Evolutionary conservation across 192 early-diverging fungal species (phyloP).

Genomic region (Mortierella claussenii): DNA sequence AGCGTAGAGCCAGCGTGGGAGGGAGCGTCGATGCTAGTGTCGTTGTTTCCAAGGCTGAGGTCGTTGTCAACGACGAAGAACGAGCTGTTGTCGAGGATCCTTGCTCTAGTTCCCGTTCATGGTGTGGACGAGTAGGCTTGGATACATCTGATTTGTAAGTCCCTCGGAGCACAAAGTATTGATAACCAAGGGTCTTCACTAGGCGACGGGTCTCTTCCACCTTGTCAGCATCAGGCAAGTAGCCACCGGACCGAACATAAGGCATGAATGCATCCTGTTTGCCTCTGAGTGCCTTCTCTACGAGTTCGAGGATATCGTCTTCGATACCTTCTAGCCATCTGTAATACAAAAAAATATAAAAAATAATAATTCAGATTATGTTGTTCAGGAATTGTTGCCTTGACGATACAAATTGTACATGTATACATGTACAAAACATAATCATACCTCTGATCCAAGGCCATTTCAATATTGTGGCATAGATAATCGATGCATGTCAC

Average conservation of each 20-base stretch:
- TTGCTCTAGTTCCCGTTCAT: not conserved
- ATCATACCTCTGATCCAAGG: slow-evolving; percentile 53
- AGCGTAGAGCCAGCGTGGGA: not conserved
- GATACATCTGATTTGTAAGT: not conserved
- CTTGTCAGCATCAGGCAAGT: slow-evolving; percentile 15
- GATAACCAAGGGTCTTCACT: slow-evolving; percentile 5
- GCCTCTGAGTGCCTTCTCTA: slow-evolving; percentile 23
- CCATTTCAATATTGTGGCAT: slow-evolving; percentile 55
- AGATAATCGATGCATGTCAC: slow-evolving; percentile 66
- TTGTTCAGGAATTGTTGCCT: no score
- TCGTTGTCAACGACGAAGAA: no score
- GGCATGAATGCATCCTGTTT: slow-evolving; percentile 33
- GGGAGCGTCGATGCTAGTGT: no score
- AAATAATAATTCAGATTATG: not conserved
- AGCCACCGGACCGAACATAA: slow-evolving; percentile 22
- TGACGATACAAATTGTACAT: not conserved
- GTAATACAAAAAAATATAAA: not conserved
- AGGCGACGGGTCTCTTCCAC: slow-evolving; percentile 8
- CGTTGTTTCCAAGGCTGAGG: no score
- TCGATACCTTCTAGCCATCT: slow-evolving; percentile 37
- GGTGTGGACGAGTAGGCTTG: not conserved
- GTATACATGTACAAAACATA: not conserved
- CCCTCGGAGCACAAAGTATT: slow-evolving; percentile 2
- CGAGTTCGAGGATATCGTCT: slow-evolving; percentile 16
- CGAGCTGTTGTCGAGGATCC: no score